A percentile compares a stretch with the other conserved stretches of the same genome.
These are phyloP conservation scores for Tetratostichococcus sp. DNA, from an alignment of 139 green algal species.

Conservation along the genomic window DNA sequence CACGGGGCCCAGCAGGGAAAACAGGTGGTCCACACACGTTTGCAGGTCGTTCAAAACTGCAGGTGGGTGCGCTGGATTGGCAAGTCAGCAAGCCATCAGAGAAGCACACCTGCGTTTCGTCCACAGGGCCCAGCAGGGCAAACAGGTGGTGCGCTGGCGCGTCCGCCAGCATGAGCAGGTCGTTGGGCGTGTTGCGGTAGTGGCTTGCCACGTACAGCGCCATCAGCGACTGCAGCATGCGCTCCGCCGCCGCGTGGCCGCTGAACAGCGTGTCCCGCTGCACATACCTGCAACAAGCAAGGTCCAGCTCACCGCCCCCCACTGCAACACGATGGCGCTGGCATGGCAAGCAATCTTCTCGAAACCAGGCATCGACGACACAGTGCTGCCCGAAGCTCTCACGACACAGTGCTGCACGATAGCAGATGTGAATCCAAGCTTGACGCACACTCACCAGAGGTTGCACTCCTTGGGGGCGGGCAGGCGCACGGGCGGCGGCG, in stretches of 20 bases:
- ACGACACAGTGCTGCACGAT: too few relatives aligned
- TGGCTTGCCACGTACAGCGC: slow-evolving; percentile 90
- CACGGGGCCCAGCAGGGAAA: too few relatives aligned
- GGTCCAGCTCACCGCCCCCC: too few relatives aligned
- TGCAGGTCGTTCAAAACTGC: too few relatives aligned
- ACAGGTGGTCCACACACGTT: too few relatives aligned
- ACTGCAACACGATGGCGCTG: too few relatives aligned
- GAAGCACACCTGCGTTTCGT: slow-evolving; percentile 59
- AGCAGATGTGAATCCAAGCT: too few relatives aligned
- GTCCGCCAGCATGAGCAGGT: slow-evolving; percentile 93
- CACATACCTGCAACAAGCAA: slow-evolving; percentile 56
- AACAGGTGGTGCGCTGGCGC: slow-evolving; percentile 97
- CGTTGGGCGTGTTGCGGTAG: slow-evolving; percentile 98
- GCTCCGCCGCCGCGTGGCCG: slow-evolving; percentile 33
- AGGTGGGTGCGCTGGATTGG: too few relatives aligned
- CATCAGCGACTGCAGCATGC: slow-evolving; percentile 85
- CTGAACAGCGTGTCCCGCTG: slow-evolving; percentile 94
- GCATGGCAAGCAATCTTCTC: too few relatives aligned
- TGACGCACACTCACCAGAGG: slow-evolving; percentile 48
- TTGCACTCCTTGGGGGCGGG: slow-evolving; percentile 93
- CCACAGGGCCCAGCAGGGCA: slow-evolving; percentile 88
- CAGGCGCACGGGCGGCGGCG: slow-evolving; percentile 61
- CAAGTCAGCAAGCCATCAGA: too few relatives aligned
- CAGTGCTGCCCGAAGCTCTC: too few relatives aligned
- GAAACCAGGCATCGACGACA: too few relatives aligned